These are phyloP conservation scores for Hortiboletus campestris DNA, from an alignment of 768 basidiomycete genomes.

Conservation along the genomic window DNA sequence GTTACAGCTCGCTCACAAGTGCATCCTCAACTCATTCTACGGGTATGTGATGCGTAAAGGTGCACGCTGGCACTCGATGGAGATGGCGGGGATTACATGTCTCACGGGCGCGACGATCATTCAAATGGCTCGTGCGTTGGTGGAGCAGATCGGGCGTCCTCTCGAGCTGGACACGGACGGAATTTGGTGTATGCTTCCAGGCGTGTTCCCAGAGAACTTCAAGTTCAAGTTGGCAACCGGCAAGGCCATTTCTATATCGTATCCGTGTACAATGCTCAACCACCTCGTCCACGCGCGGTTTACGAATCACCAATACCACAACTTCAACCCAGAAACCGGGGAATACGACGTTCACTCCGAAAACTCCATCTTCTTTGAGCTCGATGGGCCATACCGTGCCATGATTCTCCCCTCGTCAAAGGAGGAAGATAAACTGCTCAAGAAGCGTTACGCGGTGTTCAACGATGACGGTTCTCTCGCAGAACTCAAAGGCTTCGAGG, in stretches of 20 bases:
- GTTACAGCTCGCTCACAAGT: conserved; percentile 97
- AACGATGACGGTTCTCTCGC: conserved; percentile 97
- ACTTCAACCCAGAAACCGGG: conserved; percentile 80
- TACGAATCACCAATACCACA: conserved; percentile 98
- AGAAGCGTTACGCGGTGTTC: conserved; percentile 99
- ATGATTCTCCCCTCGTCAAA: conserved; percentile 99
- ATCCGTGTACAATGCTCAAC: conserved; percentile 99
- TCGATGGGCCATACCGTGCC: conserved; percentile 97
- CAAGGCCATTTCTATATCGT: conserved; percentile 86
- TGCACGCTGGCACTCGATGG: conserved; percentile 99
- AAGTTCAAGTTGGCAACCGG: conserved; percentile 87
- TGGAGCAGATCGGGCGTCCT: conserved; percentile 96
- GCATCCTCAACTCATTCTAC: conserved; percentile 99
- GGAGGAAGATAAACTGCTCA: conserved; percentile 96
- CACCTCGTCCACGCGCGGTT: conserved; percentile 94
- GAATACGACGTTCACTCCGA: conserved; percentile 86
- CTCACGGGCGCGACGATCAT: conserved; percentile 97
- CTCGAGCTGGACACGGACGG: conserved; percentile 98
- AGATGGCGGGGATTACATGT: conserved; percentile 99
- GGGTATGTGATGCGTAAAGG: conserved; percentile 99
- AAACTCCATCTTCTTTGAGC: conserved; percentile 99
- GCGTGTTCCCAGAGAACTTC: conserved; percentile 97
- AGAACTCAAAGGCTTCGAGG: conserved; percentile 98
- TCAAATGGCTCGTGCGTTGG: conserved; percentile 96
- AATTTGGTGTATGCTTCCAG: conserved; percentile 99